Conservation (phyloP, 164 flowering plant genomes). For the Magnolia kwangsiensis region DNA sequence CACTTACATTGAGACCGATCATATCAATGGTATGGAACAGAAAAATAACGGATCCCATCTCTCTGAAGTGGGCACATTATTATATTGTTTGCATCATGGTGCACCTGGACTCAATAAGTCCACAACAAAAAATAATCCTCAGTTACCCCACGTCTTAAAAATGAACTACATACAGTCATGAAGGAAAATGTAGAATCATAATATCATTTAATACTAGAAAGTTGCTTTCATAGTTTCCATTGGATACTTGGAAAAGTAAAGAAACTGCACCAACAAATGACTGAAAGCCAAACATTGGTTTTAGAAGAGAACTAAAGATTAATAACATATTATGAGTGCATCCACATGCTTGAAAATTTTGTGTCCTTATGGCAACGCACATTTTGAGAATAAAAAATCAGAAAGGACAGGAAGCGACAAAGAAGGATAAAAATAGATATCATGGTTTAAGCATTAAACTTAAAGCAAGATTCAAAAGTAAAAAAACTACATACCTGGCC, state of each 20-base stretch:
- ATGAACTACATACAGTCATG: background rate
- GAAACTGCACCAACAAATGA: too few relatives aligned
- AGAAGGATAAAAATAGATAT: background rate
- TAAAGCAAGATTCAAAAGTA: background rate
- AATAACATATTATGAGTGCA: too few relatives aligned
- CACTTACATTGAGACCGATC: too few relatives aligned
- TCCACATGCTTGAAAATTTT: background rate
- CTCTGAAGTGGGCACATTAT: background rate
- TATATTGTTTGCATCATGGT: background rate
- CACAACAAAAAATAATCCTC: background rate
- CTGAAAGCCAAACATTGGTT: too few relatives aligned
- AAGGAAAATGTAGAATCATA: background rate
- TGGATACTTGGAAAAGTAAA: too few relatives aligned
- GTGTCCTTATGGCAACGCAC: background rate
- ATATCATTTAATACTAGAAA: background rate
- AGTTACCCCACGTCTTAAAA: too few relatives aligned
- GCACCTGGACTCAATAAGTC: background rate
- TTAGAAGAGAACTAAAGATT: too few relatives aligned
- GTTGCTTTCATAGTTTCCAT: background rate
- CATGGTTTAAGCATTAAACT: background rate
- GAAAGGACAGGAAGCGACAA: background rate
- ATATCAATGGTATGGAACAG: too few relatives aligned
- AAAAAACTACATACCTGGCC: slow-evolving; percentile 56
- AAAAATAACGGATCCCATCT: background rate
- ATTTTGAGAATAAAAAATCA: background rate